Evolutionary conservation across 23 red algal species (phyloP), one percentile per base, ranked within the genome.

Genomic region (Rhodosorus marinus): DNA sequence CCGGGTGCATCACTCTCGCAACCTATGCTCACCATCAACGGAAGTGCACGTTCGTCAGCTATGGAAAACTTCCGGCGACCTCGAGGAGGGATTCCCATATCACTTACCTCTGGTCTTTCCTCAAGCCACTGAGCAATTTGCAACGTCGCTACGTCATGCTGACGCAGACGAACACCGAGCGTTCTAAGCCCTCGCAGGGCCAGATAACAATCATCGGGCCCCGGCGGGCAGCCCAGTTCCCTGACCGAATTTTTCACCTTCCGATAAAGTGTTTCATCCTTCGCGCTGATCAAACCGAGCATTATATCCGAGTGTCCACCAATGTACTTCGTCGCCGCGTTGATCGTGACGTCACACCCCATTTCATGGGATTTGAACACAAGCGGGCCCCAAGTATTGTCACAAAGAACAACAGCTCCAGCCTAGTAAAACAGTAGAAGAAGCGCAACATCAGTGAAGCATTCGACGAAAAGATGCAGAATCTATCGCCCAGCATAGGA

Each of bases 281-380:
- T 77, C n/a, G 66, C 69, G 20, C 71, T 79, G 48, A 83, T 72
- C 22, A 94, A 55, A 32, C 88, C 88, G 49, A 94, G 67, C 88
- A 94, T 94, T 8, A 94, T 67, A 64, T 94, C 88, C 6, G 88
- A 94, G 41, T 94, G 88, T 30, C 88, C 88, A 11, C 77, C 76
- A 33, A 94, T 83, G 64, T 92, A 92, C 48, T 94, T 94, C 3
- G 88, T 94, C n/a, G 77, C 88, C 6, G 88, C 88, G 68, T 94
- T 94, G 4, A 76, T 62, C 8, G 67, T 71, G 24, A 94, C 76
- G 58, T 94, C 88, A 24, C 69, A 74, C 22, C 88, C 88, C 32
- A 64, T 25, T 29, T 76, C 72, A 47, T 84, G 75, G 0, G 88
- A 79, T 3, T 60, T 54, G 55, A 83, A 80, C 11, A 94, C 60